These are phyloP conservation scores for Amesomyces nigricolor DNA, from an alignment of 2,329 filamentous ascomycete species.

Conservation along the genomic window DNA sequence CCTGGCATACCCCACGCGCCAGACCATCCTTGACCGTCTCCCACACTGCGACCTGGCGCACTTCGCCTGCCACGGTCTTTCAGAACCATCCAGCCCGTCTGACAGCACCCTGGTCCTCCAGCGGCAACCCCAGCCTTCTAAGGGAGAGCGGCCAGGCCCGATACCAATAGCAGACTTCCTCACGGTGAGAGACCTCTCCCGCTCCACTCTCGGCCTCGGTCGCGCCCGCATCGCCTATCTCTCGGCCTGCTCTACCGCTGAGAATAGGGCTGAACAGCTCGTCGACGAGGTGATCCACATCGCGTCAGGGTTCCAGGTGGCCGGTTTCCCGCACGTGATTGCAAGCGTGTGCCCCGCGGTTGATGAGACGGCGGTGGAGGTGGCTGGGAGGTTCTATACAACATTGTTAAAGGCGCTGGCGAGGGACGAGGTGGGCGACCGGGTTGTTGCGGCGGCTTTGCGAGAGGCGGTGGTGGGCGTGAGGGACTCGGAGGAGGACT, in stretches of 20 bases:
- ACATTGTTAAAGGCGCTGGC: not conserved
- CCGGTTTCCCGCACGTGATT: slow-evolving; percentile 33
- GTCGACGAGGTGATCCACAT: slow-evolving; percentile 33
- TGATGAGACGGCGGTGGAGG: slow-evolving; percentile 25
- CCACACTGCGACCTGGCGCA: slow-evolving; percentile 8
- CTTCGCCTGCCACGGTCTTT: slow-evolving; percentile 24
- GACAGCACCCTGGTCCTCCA: slow-evolving; percentile 24
- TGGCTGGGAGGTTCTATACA: slow-evolving; percentile 18
- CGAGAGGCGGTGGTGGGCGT: not conserved
- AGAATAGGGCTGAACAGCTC: slow-evolving; percentile 24
- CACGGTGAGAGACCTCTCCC: slow-evolving; percentile 2
- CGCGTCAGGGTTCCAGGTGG: slow-evolving; percentile 33
- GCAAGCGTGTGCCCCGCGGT: slow-evolving; percentile 31
- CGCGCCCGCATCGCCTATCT: slow-evolving; percentile 31
- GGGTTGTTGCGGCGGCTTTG: not conserved
- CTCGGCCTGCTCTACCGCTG: slow-evolving; percentile 35
- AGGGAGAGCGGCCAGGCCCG: not conserved
- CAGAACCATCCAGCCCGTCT: slow-evolving; percentile 19
- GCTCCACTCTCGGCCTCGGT: slow-evolving; percentile 1
- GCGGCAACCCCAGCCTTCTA: not conserved
- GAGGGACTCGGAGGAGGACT: not conserved
- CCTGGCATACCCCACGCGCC: not conserved
- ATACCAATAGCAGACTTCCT: not conserved
- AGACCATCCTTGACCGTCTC: not conserved
- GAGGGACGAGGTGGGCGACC: not conserved